Percentiles rank a stretch among this genome's conserved stretches.
Conservation (phyloP, 768 basidiomycete species). For the Lenzites betulinus region DNA sequence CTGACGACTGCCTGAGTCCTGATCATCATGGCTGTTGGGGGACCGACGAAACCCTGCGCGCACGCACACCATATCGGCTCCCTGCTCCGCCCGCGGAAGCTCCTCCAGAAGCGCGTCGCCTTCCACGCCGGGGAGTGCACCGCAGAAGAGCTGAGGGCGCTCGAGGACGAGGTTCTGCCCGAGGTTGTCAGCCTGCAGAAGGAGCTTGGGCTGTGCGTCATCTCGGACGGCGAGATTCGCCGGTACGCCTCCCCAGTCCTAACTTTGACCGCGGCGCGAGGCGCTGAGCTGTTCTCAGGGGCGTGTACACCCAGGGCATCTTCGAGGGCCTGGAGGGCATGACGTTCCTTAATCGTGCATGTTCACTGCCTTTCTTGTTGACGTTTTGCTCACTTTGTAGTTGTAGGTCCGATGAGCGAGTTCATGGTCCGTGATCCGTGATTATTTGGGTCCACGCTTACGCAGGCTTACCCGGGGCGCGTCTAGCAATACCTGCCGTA, state of each 20-base stretch:
- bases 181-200: slow-evolving; percentile 55
- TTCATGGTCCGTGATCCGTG: slow-evolving; percentile 20
- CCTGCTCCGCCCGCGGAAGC: slow-evolving; percentile 52
- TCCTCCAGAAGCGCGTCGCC: slow-evolving; percentile 47
- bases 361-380: neutral
- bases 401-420: slow-evolving; percentile 6
- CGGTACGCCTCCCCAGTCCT: slow-evolving; percentile 24
- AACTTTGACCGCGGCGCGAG: neutral
- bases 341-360: slow-evolving; percentile 48
- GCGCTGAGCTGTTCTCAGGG: slow-evolving; percentile 34
- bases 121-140: slow-evolving; percentile 45
- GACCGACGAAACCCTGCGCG: neutral
- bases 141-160: slow-evolving; percentile 43
- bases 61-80: slow-evolving; percentile 64
- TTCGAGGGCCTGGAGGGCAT: slow-evolving; percentile 69
- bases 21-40: slow-evolving; percentile 8
- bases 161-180: slow-evolving; percentile 55
- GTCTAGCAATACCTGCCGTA: slow-evolving; percentile 27
- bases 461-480: slow-evolving; percentile 6
- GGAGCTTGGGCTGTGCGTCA: slow-evolving; percentile 52
- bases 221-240: slow-evolving; percentile 60
- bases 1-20: no score
- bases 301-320: slow-evolving; percentile 61
- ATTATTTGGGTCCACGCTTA: slow-evolving; percentile 20
- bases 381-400: neutral